Evolutionary conservation across 192 early-diverging fungal species (phyloP).

Genomic region (Coemansia sp.): DNA sequence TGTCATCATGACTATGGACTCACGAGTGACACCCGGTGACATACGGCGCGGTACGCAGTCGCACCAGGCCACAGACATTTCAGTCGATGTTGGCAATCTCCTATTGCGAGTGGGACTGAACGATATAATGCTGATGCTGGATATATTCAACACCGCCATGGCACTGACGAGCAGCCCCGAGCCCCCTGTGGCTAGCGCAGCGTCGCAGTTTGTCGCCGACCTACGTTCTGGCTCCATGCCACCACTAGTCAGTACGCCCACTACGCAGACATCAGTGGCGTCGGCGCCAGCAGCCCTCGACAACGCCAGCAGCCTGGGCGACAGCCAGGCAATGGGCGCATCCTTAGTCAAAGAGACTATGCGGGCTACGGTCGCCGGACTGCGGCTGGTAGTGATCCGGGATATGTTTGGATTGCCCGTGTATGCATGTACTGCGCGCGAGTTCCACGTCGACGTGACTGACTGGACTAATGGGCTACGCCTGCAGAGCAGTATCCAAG

Average conservation of each 20-base stretch:
- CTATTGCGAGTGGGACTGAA: slow-evolving; percentile 85
- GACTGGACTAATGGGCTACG: slow-evolving; percentile 82
- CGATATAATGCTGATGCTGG: slow-evolving; percentile 79
- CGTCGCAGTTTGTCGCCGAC: not conserved
- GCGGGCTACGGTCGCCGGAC: slow-evolving; percentile 40
- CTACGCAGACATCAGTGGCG: not conserved
- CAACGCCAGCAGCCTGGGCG: not conserved
- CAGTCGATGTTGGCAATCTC: slow-evolving; percentile 75
- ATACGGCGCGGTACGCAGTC: slow-evolving; percentile 14
- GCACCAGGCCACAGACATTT: slow-evolving; percentile 65
- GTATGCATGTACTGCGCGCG: slow-evolving; percentile 81
- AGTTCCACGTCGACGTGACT: slow-evolving; percentile 73
- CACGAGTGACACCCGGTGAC: slow-evolving; percentile 62
- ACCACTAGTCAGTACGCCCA: not conserved
- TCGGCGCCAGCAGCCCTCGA: not conserved
- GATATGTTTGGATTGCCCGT: slow-evolving; percentile 94
- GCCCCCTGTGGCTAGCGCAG: not conserved
- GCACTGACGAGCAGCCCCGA: slow-evolving; percentile 59
- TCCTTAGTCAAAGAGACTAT: slow-evolving; percentile 52
- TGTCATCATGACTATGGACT: slow-evolving; percentile 78
- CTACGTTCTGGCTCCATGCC: not conserved
- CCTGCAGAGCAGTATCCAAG: slow-evolving; percentile 67
- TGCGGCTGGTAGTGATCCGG: slow-evolving; percentile 82
- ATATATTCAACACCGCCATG: slow-evolving; percentile 76
- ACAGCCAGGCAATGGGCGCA: not conserved